Evolutionary conservation across 2,329 filamentous ascomycete genomes (phyloP).

Genomic region (Fusarium brachygibbosum): DNA sequence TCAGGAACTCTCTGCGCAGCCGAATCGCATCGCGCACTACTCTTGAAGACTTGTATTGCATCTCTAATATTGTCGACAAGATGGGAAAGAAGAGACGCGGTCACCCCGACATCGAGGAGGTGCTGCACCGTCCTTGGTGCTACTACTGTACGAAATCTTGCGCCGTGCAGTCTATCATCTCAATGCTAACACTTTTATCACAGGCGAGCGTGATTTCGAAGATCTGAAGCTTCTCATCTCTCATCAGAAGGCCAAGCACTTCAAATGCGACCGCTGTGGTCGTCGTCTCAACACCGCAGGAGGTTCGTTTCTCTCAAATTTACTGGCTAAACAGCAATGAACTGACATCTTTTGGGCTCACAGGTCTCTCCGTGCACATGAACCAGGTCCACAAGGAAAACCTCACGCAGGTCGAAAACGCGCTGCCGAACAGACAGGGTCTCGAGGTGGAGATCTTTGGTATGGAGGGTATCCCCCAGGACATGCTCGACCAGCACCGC

Average conservation of each 20-base stretch:
- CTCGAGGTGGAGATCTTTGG: slow-evolving; percentile 97
- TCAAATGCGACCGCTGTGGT: slow-evolving; percentile 94
- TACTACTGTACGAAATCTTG: slow-evolving; percentile 81
- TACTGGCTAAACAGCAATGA: background rate
- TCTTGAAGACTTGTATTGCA: background rate
- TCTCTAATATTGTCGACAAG: slow-evolving; percentile 20
- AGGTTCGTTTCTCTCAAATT: slow-evolving; percentile 67
- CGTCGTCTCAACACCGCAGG: slow-evolving; percentile 93
- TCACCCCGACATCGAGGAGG: slow-evolving; percentile 87
- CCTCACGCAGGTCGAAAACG: slow-evolving; percentile 89
- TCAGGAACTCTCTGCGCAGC: slow-evolving; percentile 35
- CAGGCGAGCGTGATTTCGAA: slow-evolving; percentile 94
- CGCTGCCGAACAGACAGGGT: slow-evolving; percentile 85
- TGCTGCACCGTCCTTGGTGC: slow-evolving; percentile 91
- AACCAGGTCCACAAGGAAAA: slow-evolving; percentile 98
- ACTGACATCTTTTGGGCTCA: slow-evolving; percentile 32
- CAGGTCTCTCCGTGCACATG: slow-evolving; percentile 95
- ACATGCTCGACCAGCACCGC: slow-evolving; percentile 85
- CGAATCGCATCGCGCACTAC: slow-evolving; percentile 30
- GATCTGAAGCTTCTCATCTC: slow-evolving; percentile 96
- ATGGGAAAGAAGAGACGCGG: slow-evolving; percentile 95
- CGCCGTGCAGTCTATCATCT: slow-evolving; percentile 12
- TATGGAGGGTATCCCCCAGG: slow-evolving; percentile 95
- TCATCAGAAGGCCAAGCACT: slow-evolving; percentile 99
- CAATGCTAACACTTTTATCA: slow-evolving; percentile 43